Base-by-base conservation (phyloP, 2,329 filamentous ascomycete species). In the Colletotrichum aenigma region DNA sequence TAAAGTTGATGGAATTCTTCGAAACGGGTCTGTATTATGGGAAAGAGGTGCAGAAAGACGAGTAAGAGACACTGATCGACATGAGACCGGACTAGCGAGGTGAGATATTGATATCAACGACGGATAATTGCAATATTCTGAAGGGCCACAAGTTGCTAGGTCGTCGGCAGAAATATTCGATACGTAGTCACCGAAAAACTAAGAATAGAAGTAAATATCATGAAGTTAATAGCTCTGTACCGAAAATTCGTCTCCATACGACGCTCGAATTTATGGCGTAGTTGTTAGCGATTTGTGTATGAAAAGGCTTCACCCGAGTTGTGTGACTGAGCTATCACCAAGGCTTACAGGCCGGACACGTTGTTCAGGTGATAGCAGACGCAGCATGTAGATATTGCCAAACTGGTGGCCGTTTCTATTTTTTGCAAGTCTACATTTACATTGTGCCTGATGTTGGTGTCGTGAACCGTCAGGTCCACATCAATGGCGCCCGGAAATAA, bases 261-360 rank as follows among this genome's bases (percentile, higher is more conserved):
- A 36, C 13, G 6, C 34, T 16, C 34, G 34, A 7, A 38, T 38
- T 8, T 8, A 16, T 16, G 15, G 6, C 32, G 6, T 34, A 34
- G 13, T 0, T 34, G 2, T 34, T 15, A 34, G 32, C 32, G 5
- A 32, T 4, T 38, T 43, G 36, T 43, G 16, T 18, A 6, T 18
- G 36, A 38, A 38, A 38, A 0, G 0, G 0, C 1, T 43, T 2
- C 36, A 18, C 1, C 36, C 36, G 36, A 43, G 36, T 3, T 43
- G 4, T 38, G 34, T 38, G 34, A 38, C 34, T 38, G 34, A 38
- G 16, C 36, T 43, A 18, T 43, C 0, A 1, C 0, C 7, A 43
- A 43, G 36, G 0, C 38, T n/a, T 1, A 43, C 16, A n/a, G 4
- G 16, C 38, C 18, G 18, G 18, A n/a, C 16, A 43, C 38, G 18